Evolutionary conservation across 2,329 filamentous ascomycete genomes (phyloP), one percentile per base, ranked within the genome.

Genomic region (Amauroascus niger): DNA sequence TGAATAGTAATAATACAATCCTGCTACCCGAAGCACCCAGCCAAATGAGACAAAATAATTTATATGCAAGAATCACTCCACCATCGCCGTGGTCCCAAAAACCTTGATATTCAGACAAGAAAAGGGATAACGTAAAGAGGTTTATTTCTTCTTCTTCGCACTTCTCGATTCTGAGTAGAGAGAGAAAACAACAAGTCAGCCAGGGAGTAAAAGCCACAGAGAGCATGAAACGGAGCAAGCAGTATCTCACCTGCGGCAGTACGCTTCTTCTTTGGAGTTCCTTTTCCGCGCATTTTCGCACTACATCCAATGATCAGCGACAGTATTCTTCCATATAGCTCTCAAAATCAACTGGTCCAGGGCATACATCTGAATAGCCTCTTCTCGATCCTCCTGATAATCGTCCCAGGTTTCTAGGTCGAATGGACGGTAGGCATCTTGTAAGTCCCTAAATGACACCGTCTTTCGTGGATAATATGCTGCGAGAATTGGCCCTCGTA

Each of bases 381-480:
- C 69, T 83, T 80, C 69, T 88, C 88, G 73, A 62, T 93, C 83
- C 60, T 93, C 85, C 69, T 95, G 87, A 68, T 95, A 87, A 3
- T 93, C 84, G 62, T 96, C 81, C 64, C 83, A 82, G 6, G 84
- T 82, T 55, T 82, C 76, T 56, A 88, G 73, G 6, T 81, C 79
- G 7, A 84, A 77, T 45, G 69, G 78, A 16, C 75, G 76, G 63
- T 90, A 88, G 47, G 80, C 74, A 57, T 80, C 80, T 66, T 85
- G 82, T 57, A 95, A 70, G 60, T 94, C 87, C 61, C 80, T 79
- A 57, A 94, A 79, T 0, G 84, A 84, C 22, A 81, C 81, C 14
- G 84, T 75, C 57, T 78, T 85, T 60, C 83, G 82, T 1, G 93
- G 93, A 68, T 98, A 98, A 77, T 96, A 98, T 55, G 87, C 79